These are phyloP conservation scores for Colletotrichum coccodes DNA, from an alignment of 2,329 filamentous ascomycete genomes.

Conservation along the genomic window DNA sequence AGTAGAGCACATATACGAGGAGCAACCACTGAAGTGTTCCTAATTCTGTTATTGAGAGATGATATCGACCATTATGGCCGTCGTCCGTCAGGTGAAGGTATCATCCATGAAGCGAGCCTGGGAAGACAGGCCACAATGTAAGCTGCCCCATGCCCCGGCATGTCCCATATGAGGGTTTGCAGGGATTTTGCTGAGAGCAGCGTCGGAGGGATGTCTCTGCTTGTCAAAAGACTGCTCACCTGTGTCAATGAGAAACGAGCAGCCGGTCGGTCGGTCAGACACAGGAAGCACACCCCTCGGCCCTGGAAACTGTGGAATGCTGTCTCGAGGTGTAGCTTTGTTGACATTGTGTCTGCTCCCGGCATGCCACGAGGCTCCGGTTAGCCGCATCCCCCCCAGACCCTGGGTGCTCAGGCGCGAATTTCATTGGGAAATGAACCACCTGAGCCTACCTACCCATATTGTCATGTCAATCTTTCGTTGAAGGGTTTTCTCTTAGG, in stretches of 20 bases:
- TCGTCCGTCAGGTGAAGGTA: constrained; percentile 18
- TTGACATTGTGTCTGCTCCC: constrained; percentile 10
- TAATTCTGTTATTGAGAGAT: constrained; percentile 16
- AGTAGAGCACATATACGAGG: constrained; percentile 2
- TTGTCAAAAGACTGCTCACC: constrained; percentile 5
- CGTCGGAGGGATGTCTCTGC: constrained; percentile 13
- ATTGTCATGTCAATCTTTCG: not conserved
- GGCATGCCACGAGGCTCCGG: constrained; percentile 14
- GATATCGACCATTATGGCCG: constrained; percentile 15
- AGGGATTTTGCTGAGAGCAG: not conserved
- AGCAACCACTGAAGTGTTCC: constrained; percentile 1
- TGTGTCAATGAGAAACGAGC: not conserved
- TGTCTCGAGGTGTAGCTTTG: constrained; percentile 15
- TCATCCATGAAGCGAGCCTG: constrained; percentile 21
- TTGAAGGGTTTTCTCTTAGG: not conserved
- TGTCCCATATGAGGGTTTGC: constrained; percentile 17
- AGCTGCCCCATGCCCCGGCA: constrained; percentile 19
- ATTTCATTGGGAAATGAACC: not conserved
- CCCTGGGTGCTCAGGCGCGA: not conserved
- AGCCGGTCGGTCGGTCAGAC: not conserved
- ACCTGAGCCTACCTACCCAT: not conserved
- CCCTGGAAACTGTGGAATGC: not conserved
- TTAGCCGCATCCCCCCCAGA: no score
- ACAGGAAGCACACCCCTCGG: not conserved
- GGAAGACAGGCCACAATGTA: not conserved